Evolutionary conservation across 495 filamentous ascomycete genomes (phyloP), one percentile per base, ranked within the genome.

Genomic region (Xylona heveae): DNA sequence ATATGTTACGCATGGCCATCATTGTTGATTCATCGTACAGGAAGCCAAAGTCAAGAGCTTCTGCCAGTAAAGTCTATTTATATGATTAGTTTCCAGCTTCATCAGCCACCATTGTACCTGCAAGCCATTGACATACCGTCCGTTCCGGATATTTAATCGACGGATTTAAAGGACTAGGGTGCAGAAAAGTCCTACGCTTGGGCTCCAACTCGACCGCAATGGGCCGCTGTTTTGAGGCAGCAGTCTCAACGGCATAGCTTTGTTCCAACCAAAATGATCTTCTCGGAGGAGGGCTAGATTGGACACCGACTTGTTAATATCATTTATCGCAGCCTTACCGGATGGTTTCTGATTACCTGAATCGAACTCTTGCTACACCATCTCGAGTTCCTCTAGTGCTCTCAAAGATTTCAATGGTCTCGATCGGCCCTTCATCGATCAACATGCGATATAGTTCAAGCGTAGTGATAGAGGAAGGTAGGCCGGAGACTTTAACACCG

Each of bases 21-120:
- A 78, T 60, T 4, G 48, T 44, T 0, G 44, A 44, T 4, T 47
- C 44, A 4, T 53, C 37, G 17, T 54, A 36, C 40, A 68, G 56
- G 14, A 75, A 37, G 1, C 72, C 72, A 35, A 77, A 70, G 18
- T 59, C 48, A 6, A 72, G 31, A 2, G 38, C 35, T 1, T 31
- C 10, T 5, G 54, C 49, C 4, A 30, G 22, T 9, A 69, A 34
- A 2, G 16, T 47, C 38, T 44, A 51, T 31, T 6, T 28, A n/a
- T n/a, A n/a, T n/a, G n/a, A n/a, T n/a, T n/a, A n/a, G n/a, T n/a
- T n/a, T n/a, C n/a, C n/a, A n/a, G n/a, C n/a, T n/a, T n/a, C n/a
- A n/a, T n/a, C n/a, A n/a, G n/a, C n/a, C n/a, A n/a, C n/a, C n/a
- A n/a, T n/a, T n/a, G n/a, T n/a, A n/a, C n/a, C n/a, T n/a, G n/a